Conservation (phyloP, 2,329 filamentous ascomycete species). For the Hypomyces rosellus region DNA sequence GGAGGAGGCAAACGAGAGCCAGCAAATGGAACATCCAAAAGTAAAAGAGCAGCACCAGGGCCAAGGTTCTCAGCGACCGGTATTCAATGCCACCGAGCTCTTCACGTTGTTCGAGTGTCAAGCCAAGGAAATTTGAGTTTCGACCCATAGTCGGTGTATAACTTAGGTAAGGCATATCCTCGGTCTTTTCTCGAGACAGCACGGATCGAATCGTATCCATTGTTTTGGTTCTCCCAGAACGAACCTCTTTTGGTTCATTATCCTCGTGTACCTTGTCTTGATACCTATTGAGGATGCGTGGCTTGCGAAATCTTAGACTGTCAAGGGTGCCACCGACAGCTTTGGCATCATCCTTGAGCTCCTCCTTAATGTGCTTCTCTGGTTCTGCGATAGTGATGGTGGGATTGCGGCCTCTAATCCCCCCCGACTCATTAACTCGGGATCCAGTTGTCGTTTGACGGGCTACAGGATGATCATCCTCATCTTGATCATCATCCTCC, state of each 20-base stretch:
- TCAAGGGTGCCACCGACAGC: slow-evolving; percentile 34
- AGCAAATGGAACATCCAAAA: slow-evolving; percentile 79
- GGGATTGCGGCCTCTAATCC: slow-evolving; percentile 36
- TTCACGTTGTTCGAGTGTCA: slow-evolving; percentile 86
- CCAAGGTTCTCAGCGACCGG: slow-evolving; percentile 79
- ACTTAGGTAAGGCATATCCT: slow-evolving; percentile 80
- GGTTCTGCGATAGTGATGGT: slow-evolving; percentile 66
- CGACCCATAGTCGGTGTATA: slow-evolving; percentile 88
- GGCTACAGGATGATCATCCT: slow-evolving; percentile 26
- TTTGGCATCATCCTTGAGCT: slow-evolving; percentile 36
- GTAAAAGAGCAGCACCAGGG: slow-evolving; percentile 70
- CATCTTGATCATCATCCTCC: slow-evolving; percentile 33
- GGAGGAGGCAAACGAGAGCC: slow-evolving; percentile 64
- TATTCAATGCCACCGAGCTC: slow-evolving; percentile 97
- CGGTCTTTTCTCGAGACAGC: slow-evolving; percentile 47
- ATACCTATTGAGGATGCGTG: slow-evolving; percentile 30
- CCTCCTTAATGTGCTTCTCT: slow-evolving; percentile 31
- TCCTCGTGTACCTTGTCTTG: slow-evolving; percentile 35
- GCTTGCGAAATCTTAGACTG: slow-evolving; percentile 38
- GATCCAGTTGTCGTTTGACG: slow-evolving; percentile 22
- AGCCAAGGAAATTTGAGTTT: slow-evolving; percentile 85
- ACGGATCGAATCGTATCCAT: slow-evolving; percentile 53
- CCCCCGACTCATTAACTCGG: slow-evolving; percentile 17
- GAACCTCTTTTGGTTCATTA: slow-evolving; percentile 18
- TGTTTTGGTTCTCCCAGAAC: slow-evolving; percentile 39